Evolutionary conservation across 2,329 filamentous ascomycete species (phyloP).

Genomic region (Metarhizium sp.): DNA sequence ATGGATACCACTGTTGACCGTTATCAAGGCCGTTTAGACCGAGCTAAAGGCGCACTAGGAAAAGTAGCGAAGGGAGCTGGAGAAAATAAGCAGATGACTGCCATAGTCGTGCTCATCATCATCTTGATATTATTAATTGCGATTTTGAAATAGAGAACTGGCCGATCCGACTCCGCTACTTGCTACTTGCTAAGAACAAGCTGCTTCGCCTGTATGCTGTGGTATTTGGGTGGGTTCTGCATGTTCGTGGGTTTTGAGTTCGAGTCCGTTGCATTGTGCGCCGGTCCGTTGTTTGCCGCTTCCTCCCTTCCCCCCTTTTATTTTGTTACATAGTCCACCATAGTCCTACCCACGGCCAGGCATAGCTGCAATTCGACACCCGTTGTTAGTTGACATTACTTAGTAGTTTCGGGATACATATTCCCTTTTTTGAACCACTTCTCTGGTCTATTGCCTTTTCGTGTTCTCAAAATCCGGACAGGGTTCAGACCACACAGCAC

Average conservation of each 20-base stretch:
- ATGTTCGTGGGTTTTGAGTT: no score
- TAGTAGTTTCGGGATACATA: background rate
- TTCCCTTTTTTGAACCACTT: background rate
- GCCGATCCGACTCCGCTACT: background rate
- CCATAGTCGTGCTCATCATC: conserved; percentile 73
- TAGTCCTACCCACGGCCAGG: background rate
- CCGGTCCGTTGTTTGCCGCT: background rate
- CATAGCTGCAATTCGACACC: background rate
- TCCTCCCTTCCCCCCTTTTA: no score
- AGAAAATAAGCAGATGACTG: conserved; percentile 80
- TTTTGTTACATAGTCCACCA: background rate
- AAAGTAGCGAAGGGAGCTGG: conserved; percentile 63
- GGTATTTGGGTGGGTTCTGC: background rate
- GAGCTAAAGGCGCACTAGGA: conserved; percentile 64
- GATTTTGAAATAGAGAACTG: conserved; percentile 57
- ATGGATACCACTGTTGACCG: conserved; percentile 75
- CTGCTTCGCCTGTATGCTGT: background rate
- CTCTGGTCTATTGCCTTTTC: background rate
- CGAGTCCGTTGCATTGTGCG: no score
- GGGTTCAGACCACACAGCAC: background rate
- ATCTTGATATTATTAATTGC: conserved; percentile 75
- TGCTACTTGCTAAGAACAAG: background rate
- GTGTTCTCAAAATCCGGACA: background rate
- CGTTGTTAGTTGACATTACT: background rate
- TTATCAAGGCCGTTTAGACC: conserved; percentile 65